These are phyloP conservation scores for Jacaranda mimosifolia DNA, from an alignment of 257 asterid species.

Conservation along the genomic window DNA sequence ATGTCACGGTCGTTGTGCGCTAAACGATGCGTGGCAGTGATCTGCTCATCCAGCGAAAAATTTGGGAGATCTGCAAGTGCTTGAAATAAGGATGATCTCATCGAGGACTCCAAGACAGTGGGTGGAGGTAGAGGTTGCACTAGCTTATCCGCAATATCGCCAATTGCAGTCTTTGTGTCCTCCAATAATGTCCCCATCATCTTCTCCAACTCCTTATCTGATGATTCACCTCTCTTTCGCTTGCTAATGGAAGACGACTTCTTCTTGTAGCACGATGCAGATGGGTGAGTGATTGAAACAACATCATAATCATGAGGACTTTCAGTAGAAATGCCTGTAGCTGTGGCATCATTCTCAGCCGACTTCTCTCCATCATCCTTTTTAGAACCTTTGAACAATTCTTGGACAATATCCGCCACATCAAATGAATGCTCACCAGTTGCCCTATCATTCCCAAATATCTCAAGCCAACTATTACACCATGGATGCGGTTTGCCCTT, in stretches of 20 bases:
- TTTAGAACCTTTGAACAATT: not conserved
- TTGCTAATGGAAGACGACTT: not conserved
- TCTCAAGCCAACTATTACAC: not conserved
- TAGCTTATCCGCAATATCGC: not conserved
- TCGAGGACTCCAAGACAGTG: not conserved
- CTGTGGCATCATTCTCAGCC: not conserved
- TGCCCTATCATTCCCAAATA: not conserved
- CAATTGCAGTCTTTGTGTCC: no score
- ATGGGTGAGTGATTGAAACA: not conserved
- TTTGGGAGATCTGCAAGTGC: not conserved
- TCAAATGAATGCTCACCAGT: not conserved
- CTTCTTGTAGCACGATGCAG: not conserved
- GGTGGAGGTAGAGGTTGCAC: not conserved
- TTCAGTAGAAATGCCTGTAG: not conserved
- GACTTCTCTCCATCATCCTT: not conserved
- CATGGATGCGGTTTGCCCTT: not conserved
- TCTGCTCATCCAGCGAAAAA: not conserved
- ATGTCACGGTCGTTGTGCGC: not conserved
- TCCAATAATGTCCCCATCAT: no score
- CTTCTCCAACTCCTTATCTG: not conserved
- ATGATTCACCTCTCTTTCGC: not conserved
- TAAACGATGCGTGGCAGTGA: not conserved
- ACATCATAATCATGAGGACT: not conserved
- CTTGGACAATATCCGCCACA: not conserved
- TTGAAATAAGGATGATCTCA: not conserved